Evolutionary conservation across 2,329 filamentous ascomycete genomes (phyloP), one percentile per base, ranked within the genome.

Genomic region (Chaetomiaceae sp.): DNA sequence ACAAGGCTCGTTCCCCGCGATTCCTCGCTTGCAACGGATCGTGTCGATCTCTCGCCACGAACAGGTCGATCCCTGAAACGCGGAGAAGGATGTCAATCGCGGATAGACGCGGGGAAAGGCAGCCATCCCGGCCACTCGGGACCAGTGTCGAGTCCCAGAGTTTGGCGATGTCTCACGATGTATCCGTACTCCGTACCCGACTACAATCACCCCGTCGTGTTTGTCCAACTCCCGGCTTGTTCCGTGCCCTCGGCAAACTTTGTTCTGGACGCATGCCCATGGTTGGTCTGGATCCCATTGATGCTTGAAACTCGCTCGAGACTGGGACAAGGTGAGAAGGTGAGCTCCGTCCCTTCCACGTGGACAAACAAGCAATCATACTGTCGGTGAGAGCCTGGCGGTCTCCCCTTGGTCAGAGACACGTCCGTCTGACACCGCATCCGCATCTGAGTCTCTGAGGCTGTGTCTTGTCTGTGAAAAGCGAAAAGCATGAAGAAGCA

Each of bases 31-130:
- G 46, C 46, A 48, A 36, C 34, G 39, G 25, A 31, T 39, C 36
- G 7, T 42, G 54, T 33, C 49, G 54, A 52, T 56, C 54, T 46
- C 34, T 56, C 36, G 45, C 53, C 53, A 52, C 39, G 34, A 46
- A 29, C 14, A 49, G 39, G 39, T 17, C 25, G 44, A 49, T 55
- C 48, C 15, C 48, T 31, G 33, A 44, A 36, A 17, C 19, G 17
- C 14, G 7, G 23, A 38, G 39, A 19, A 47, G 17, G 20, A 22
- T 12, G 27, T 27, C n/a, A n/a, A n/a, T 27, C 34, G 34, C 42
- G 47, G 36, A 33, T 47, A 47, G 25, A 23, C 33, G 27, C 31
- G 53, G 42, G 42, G 42, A 36, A 29, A 20, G 6, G 22, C n/a
- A 11, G 3, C 15, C 27, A 17, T 54, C 34, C 52, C 52, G 40